A percentile compares a stretch with the other conserved stretches of the same genome.
Conservation (phyloP, 225 moss, liverwort and hornwort genomes). For the Marchantia polymorpha region DNA sequence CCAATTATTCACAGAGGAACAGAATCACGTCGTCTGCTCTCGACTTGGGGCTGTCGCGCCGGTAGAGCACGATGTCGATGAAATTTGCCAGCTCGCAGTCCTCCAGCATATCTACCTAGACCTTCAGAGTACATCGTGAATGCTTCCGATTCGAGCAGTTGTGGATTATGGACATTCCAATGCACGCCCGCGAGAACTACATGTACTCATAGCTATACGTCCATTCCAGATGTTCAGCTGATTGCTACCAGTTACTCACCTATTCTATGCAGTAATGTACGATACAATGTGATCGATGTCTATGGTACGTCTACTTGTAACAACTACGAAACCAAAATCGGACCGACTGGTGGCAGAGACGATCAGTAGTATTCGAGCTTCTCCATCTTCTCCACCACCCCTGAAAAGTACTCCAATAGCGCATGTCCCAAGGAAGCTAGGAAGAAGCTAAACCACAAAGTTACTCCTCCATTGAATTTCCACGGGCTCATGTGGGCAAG, state of each 20-base stretch:
- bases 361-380: constrained; percentile 10
- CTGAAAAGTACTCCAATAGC: not conserved
- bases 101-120: not conserved
- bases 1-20: not conserved
- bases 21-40: not conserved
- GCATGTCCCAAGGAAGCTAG: constrained; percentile 4
- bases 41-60: not conserved
- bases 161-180: not conserved
- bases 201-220: not conserved
- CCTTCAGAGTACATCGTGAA: not conserved
- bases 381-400: constrained; percentile 10
- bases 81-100: not conserved
- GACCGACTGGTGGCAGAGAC: not conserved
- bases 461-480: constrained; percentile 10
- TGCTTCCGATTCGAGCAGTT: not conserved
- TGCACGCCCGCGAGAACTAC: not conserved
- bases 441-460: not conserved
- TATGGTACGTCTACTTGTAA: not conserved
- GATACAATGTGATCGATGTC: not conserved
- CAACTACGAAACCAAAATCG: not conserved
- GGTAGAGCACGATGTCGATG: not conserved
- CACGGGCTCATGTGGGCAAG: not conserved
- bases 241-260: not conserved
- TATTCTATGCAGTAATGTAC: not conserved
- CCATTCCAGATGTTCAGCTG: not conserved